A percentile compares a stretch with the other conserved stretches of the same genome.
These are phyloP conservation scores for Scopulariopsis brevicaulis DNA, from an alignment of 2,329 filamentous ascomycete species.

Conservation along the genomic window DNA sequence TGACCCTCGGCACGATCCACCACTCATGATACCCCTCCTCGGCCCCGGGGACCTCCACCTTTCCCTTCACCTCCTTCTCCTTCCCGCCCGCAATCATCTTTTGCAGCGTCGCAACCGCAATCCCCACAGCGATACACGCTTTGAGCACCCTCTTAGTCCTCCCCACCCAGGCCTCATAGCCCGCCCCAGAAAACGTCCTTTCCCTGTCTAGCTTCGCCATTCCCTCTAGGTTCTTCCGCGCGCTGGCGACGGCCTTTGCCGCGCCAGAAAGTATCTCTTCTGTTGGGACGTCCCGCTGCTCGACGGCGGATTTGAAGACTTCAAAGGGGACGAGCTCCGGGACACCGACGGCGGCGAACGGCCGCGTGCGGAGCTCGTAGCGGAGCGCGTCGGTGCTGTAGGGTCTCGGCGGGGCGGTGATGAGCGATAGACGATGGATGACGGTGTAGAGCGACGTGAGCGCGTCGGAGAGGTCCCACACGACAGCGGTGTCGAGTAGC, in stretches of 20 bases:
- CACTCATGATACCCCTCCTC: constrained; percentile 49
- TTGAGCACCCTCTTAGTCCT: constrained; percentile 50
- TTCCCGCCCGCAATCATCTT: constrained; percentile 31
- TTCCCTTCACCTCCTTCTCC: constrained; percentile 23
- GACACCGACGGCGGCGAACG: constrained; percentile 58
- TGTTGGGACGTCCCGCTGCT: constrained; percentile 25
- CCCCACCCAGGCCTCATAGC: constrained; percentile 50
- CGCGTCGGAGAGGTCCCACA: constrained; percentile 42
- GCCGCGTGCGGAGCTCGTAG: constrained; percentile 79
- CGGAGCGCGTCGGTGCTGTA: constrained; percentile 59
- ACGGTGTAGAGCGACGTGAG: constrained; percentile 54
- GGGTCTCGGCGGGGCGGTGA: constrained; percentile 41
- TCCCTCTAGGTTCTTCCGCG: constrained; percentile 44
- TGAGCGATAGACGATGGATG: constrained; percentile 44
- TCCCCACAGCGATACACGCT: constrained; percentile 58
- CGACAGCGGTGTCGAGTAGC: constrained; percentile 54
- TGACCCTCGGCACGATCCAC: constrained; percentile 50
- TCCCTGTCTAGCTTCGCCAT: constrained; percentile 37
- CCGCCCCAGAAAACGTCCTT: constrained; percentile 43
- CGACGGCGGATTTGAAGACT: constrained; percentile 38
- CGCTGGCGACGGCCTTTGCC: constrained; percentile 30
- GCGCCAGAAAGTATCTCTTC: constrained; percentile 31
- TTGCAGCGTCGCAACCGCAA: constrained; percentile 49
- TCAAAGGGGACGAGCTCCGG: constrained; percentile 56
- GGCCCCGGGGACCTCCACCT: constrained; percentile 38